Evolutionary conservation across 441 rosid species (phyloP), one percentile per base, ranked within the genome.

Genomic region (Melastoma candidum): DNA sequence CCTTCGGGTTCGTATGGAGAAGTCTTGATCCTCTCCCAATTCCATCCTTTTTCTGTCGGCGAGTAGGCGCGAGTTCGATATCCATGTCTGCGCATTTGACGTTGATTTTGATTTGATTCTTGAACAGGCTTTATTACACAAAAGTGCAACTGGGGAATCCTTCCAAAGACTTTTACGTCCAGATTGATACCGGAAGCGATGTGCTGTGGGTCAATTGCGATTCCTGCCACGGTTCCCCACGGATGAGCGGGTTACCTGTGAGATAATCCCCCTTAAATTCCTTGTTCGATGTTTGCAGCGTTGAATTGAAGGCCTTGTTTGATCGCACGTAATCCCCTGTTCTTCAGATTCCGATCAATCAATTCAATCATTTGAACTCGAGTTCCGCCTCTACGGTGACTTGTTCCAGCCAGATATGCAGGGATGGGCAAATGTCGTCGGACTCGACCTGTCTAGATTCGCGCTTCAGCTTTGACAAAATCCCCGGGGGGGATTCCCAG

Each of bases 151-250:
- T 93, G 71, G 99, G 99, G 56, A 63, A 83, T 70, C 99, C 97
- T 52, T 82, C 97, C 46, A 76, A 64, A 63, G 96, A 86, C 45
- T 93, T 78, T 65, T 68, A 80, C 61, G 99, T 93, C 51, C 99
- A 89, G 67, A 70, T 93, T 65, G 99, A 93, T 60, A 86, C 99
- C 1, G 97, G 99, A 54, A 93, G 99, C 74, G 90, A 89, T 78
- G 95, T 89, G 68, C 65, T 93, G 49, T 93, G 97, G 99, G 83
- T 89, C 48, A 79, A 88, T 39, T 93, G 99, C 73, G 49, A 62
- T 63, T 70, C 90, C 63, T 93, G 97, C 65, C 71, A 68, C 67
- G 97, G 96, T 54, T 93, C 97, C 63, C 99, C 99, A 53, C 65
- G 29, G 41, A 63, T 75, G 24, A 87, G 89, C 65, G 99, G 88